Evolutionary conservation across 169 alveolate species (phyloP), one percentile per base, ranked within the genome.

Genomic region (Cystoisospora suis): DNA sequence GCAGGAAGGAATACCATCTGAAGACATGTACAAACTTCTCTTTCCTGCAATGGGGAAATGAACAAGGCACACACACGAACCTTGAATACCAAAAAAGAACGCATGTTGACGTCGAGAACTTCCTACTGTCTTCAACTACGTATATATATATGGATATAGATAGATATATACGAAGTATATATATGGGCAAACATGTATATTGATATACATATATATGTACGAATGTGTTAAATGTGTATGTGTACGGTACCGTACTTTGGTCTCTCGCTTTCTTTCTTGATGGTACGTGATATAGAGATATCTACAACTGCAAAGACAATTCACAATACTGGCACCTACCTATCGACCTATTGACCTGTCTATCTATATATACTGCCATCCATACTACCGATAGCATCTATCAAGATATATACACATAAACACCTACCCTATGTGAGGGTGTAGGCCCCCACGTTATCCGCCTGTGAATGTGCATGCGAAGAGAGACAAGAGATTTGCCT

Each of bases 1-100:
- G 81, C 29, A 83, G 23, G 61, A 38, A 83, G 23, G 58, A 2
- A 44, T 58, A 83, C 89, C 89, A 83, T 1, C 89, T 77, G 23
- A 61, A 17, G 5, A 83, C 44, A 17, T 72, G 83, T 3, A 40
- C 58, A 17, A 38, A 72, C 83, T 72, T 72, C 34, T 72, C 56
- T 53, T 72, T 40, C 83, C 83, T 72, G 83, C 3, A 59, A 5
- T 3, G 77, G 38, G 34, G 9, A 23, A 61, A 23, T 5, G 77
- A 23, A n/a, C 20, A n/a, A 29, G 9, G 23, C 80, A 36, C 80
- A 29, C 80, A 5, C 6, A 61, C 42, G n/a, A 29, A 61, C 20
- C 77, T 15, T n/a, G 29, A 12, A 9, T 5, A 5, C 34, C 77
- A 9, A 38, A 29, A 61, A 29, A 61, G n/a, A 61, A 9, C 77